Conservation (phyloP, 805 yeast genomes). For the Candida vaughaniae region DNA sequence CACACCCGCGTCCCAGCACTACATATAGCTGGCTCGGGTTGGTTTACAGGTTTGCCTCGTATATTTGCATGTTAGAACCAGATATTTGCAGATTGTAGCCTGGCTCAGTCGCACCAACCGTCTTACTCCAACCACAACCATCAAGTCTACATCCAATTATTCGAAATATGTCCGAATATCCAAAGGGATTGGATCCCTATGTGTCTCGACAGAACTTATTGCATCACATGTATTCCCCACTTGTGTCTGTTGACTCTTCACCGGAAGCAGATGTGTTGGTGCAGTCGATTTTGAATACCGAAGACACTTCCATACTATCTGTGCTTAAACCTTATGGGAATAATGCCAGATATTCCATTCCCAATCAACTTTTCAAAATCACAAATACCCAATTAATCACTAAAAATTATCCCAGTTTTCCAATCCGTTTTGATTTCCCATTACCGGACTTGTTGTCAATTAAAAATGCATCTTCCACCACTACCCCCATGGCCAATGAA, state of each 20-base stretch:
- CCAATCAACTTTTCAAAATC: constrained; percentile 45
- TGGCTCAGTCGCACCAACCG: no score
- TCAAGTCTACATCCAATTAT: no score
- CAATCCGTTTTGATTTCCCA: constrained; percentile 52
- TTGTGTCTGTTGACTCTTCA: constrained; percentile 50
- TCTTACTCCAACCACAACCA: background rate
- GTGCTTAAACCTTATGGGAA: constrained; percentile 57
- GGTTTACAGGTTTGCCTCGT: no score
- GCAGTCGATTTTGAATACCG: constrained; percentile 36
- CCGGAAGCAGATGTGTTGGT: constrained; percentile 45
- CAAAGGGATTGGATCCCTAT: constrained; percentile 38
- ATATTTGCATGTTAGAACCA: no score
- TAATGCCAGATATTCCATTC: constrained; percentile 40
- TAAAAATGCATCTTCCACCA: constrained; percentile 17
- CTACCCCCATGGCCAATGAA: constrained; percentile 1
- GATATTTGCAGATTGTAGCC: no score
- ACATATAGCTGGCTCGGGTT: no score
- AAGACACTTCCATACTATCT: constrained; percentile 42
- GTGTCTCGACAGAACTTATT: constrained; percentile 39
- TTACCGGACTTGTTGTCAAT: constrained; percentile 39
- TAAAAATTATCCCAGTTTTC: constrained; percentile 50
- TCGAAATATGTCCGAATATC: constrained; percentile 20
- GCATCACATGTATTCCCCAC: constrained; percentile 52
- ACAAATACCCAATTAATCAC: constrained; percentile 53
- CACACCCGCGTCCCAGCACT: no score